Conservation (phyloP, 2,329 filamentous ascomycete species). For the Colletotrichum coccodes region DNA sequence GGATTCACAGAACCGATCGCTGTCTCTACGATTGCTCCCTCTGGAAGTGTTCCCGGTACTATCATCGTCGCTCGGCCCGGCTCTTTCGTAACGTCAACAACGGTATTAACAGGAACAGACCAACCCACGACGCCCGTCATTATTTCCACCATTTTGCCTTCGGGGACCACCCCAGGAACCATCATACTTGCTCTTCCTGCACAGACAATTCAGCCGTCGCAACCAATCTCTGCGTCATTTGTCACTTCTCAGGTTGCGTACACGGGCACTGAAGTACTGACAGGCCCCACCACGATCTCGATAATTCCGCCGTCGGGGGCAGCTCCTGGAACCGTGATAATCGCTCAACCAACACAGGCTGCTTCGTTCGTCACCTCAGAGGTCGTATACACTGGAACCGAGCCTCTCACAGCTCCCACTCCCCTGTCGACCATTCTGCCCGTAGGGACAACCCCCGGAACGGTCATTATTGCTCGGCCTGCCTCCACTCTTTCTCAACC, state of each 20-base stretch:
- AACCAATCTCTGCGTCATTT: neutral
- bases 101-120: neutral
- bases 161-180: constrained; percentile 13
- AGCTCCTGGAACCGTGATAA: neutral
- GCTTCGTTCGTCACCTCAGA: neutral
- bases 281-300: neutral
- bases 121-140: neutral
- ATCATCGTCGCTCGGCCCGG: neutral
- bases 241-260: neutral
- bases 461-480: constrained; percentile 8
- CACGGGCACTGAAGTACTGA: neutral
- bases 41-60: neutral
- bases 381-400: neutral
- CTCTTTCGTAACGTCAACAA: neutral
- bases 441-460: constrained; percentile 12
- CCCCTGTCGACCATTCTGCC: constrained; percentile 4
- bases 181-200: neutral
- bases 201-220: neutral
- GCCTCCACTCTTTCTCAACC: neutral
- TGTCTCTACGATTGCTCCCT: neutral
- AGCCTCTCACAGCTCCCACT: neutral
- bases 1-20: neutral
- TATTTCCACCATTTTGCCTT: constrained; percentile 11
- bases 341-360: neutral
- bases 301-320: neutral